Percentiles rank a stretch among this genome's conserved stretches.
Conservation (phyloP, 495 filamentous ascomycete genomes). For the Penicillium nucicola region DNA sequence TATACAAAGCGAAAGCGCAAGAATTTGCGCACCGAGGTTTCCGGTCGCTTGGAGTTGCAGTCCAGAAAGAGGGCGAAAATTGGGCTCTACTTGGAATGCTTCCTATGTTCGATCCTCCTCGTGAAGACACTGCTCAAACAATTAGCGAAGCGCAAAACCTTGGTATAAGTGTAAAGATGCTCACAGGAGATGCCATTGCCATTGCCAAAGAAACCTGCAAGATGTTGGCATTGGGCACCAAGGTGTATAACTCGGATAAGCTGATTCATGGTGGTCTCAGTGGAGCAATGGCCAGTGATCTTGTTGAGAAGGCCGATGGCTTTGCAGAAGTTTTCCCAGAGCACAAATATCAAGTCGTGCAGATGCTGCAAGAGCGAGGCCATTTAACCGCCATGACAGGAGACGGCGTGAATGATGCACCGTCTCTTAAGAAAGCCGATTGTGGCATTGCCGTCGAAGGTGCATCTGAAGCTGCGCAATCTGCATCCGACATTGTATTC, state of each 20-base stretch:
- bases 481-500: constrained; percentile 73
- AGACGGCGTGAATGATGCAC: constrained; percentile 96
- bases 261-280: constrained; percentile 68
- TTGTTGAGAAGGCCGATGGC: constrained; percentile 70
- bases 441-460: constrained; percentile 70
- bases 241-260: constrained; percentile 71
- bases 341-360: constrained; percentile 97
- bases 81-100: constrained; percentile 70
- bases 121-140: constrained; percentile 73
- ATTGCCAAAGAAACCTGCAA: constrained; percentile 78
- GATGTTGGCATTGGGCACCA: constrained; percentile 71
- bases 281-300: constrained; percentile 65
- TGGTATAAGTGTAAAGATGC: constrained; percentile 72
- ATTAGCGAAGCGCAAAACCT: constrained; percentile 70
- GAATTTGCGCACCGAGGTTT: constrained; percentile 74
- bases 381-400: constrained; percentile 98
- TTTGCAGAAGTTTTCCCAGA: constrained; percentile 92
- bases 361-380: constrained; percentile 94
- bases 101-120: constrained; percentile 72
- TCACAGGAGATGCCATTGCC: constrained; percentile 72
- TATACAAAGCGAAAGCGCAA: constrained; percentile 63
- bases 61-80: constrained; percentile 57
- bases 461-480: constrained; percentile 69
- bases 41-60: constrained; percentile 70
- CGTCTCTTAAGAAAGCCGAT: constrained; percentile 94